phyloP scores from a whole-genome alignment of 768 basidiomycete species.

The Rhizopogon salebrosus region DNA sequence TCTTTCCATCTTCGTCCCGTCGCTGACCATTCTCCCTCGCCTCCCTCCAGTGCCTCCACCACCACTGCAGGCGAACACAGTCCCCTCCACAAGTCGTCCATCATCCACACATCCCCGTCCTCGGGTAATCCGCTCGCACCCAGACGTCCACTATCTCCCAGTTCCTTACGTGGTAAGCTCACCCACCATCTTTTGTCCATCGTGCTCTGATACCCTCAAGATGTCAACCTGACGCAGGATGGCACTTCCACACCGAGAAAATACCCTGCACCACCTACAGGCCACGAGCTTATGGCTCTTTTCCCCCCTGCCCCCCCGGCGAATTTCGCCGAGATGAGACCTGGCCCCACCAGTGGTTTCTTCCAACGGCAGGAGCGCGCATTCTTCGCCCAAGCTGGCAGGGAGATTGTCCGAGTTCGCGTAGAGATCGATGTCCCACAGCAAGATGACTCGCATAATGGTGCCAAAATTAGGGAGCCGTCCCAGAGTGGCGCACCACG shows the following conservation, averaged over 20 bases:
- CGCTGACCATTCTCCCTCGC: slow-evolving; percentile 40
- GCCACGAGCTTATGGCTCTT: slow-evolving; percentile 82
- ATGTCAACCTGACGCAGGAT: slow-evolving; percentile 58
- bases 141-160: slow-evolving; percentile 60
- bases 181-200: slow-evolving; percentile 2
- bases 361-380: slow-evolving; percentile 75
- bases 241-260: slow-evolving; percentile 47
- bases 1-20: slow-evolving; percentile 57
- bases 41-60: slow-evolving; percentile 47
- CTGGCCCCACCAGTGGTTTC: slow-evolving; percentile 65
- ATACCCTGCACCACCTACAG: slow-evolving; percentile 73
- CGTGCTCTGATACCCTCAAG: slow-evolving; percentile 29
- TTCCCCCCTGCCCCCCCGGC: slow-evolving; percentile 70
- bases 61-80: slow-evolving; percentile 42
- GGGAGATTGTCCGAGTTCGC: slow-evolving; percentile 70
- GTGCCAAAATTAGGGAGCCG: slow-evolving; percentile 16
- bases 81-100: slow-evolving; percentile 23
- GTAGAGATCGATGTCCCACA: slow-evolving; percentile 58
- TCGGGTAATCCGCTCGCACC: slow-evolving; percentile 24
- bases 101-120: slow-evolving; percentile 28
- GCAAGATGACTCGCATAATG: slow-evolving; percentile 22
- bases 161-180: slow-evolving; percentile 50
- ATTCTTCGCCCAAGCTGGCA: slow-evolving; percentile 75
- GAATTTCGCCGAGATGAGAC: slow-evolving; percentile 46
- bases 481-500: slow-evolving; percentile 11